Percentiles rank a stretch among this genome's conserved stretches.
Evolutionary conservation across 495 filamentous ascomycete species (phyloP).

Genomic region (Choiromyces venosus): DNA sequence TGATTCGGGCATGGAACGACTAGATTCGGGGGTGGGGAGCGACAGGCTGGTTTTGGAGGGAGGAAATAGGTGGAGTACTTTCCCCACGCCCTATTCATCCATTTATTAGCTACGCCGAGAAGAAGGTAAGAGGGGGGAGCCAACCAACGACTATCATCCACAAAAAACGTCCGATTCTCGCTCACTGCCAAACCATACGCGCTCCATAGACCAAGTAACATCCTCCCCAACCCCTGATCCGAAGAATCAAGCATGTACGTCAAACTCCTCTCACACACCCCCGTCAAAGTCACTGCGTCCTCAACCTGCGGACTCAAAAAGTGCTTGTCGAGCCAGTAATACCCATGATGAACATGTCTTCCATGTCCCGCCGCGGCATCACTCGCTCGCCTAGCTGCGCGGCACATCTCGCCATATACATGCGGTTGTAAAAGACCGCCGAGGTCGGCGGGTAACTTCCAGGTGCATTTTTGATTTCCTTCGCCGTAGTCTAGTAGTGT

Average conservation of each 20-base stretch:
- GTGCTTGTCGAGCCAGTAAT: constrained; percentile 56
- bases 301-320: constrained; percentile 58
- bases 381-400: constrained; percentile 52
- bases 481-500: background rate
- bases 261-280: constrained; percentile 59
- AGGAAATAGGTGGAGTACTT: constrained; percentile 61
- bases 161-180: constrained; percentile 65
- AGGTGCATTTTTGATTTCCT: constrained; percentile 61
- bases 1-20: constrained; percentile 66
- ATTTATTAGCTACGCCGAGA: constrained; percentile 12
- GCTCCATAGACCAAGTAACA: constrained; percentile 67
- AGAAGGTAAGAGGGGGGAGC: background rate
- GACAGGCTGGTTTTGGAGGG: constrained; percentile 54
- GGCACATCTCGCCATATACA: constrained; percentile 59
- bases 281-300: constrained; percentile 43
- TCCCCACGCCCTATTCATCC: constrained; percentile 55
- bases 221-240: constrained; percentile 63
- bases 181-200: constrained; percentile 67
- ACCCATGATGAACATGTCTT: constrained; percentile 47
- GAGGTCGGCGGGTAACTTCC: constrained; percentile 57
- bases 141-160: constrained; percentile 68
- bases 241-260: constrained; percentile 64
- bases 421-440: constrained; percentile 55
- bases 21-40: constrained; percentile 56
- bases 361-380: constrained; percentile 45